Base-by-base conservation (phyloP, 1,284 basidiomycete species). In the Golubevia sp. region DNA sequence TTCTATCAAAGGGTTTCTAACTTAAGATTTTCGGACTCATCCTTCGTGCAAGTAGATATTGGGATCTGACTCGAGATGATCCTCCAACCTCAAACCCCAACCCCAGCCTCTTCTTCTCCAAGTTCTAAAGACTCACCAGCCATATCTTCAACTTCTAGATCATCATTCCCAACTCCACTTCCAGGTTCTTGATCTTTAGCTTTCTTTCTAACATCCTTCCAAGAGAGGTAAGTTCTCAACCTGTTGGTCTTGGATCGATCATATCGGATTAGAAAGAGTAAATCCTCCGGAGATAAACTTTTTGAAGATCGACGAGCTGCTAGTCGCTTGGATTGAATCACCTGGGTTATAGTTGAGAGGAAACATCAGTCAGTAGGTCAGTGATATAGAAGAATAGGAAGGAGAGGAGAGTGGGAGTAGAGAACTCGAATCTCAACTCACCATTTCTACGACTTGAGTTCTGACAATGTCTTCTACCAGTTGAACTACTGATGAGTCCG, bases 171-270 rank as follows among this genome's bases (percentile, higher is more conserved):
- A n/a, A n/a, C n/a, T n/a, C n/a, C n/a, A n/a, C n/a, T n/a, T n/a
- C n/a, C n/a, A 7, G 44, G 15, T 21, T 59, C 58, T 8, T 64
- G 70, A 56, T 97, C 93, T 78, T 97, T 97, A 5, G 94, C 94
- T 71, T 94, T 92, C 79, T 97, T 97, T 18, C 96, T 89, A 5
- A 98, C 95, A 71, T 97, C 96, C 80, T 97, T 97, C 95, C 96
- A 99, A 0, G 92, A 92, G n/a, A 99, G 88, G 79, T 97, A 98
- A 8, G 93, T 97, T 25, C 93, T 86, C 20, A 98, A 86, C 24
- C 96, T 88, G 84, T 97, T 97, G 64, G 98, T 93, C 84, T 97
- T 97, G 21, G 91, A 92, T 66, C 93, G 87, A 84, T 98, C 96
- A 77, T 97, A 92, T 7, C 96, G 90, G 77, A 98, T 95, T 71